A percentile compares a stretch with the other conserved stretches of the same genome.
These are phyloP conservation scores for Ceratocystis albifundus DNA, from an alignment of 2,329 filamentous ascomycete species.

Conservation along the genomic window DNA sequence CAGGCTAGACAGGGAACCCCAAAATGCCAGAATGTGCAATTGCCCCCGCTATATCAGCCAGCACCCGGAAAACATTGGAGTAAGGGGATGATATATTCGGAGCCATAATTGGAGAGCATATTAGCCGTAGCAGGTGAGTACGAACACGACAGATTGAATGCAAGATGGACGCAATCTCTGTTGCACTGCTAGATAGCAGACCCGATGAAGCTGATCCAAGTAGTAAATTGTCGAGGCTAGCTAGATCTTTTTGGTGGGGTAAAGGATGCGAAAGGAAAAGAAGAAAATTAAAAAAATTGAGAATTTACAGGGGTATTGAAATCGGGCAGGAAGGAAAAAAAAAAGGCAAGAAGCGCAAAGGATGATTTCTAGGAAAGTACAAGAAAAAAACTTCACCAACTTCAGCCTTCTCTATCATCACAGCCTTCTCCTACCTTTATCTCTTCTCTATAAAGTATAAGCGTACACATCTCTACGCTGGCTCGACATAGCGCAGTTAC, in stretches of 20 bases:
- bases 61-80: not conserved
- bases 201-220: too few species aligned
- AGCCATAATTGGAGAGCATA: too few species aligned
- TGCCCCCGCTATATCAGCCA: not conserved
- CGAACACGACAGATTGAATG: too few species aligned
- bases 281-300: slow-evolving; percentile 5
- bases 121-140: not conserved
- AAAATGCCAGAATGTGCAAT: not conserved
- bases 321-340: not conserved
- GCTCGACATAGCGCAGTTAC: too few species aligned
- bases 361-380: not conserved
- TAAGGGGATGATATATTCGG: too few species aligned
- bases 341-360: slow-evolving; percentile 4
- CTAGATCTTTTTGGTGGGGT: not conserved
- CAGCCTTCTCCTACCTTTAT: not conserved
- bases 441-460: not conserved
- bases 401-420: slow-evolving; percentile 1
- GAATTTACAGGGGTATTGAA: slow-evolving; percentile 2
- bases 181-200: too few species aligned
- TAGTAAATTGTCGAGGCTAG: not conserved
- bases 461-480: not conserved
- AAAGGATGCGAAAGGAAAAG: not conserved
- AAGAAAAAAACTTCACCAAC: slow-evolving; percentile 1
- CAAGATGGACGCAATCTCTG: too few species aligned
- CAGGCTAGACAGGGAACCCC: not conserved